A percentile compares a stretch with the other conserved stretches of the same genome.
phyloP scores from a whole-genome alignment of 2,329 filamentous ascomycete genomes.

The Paracamarosporium sp. region DNA sequence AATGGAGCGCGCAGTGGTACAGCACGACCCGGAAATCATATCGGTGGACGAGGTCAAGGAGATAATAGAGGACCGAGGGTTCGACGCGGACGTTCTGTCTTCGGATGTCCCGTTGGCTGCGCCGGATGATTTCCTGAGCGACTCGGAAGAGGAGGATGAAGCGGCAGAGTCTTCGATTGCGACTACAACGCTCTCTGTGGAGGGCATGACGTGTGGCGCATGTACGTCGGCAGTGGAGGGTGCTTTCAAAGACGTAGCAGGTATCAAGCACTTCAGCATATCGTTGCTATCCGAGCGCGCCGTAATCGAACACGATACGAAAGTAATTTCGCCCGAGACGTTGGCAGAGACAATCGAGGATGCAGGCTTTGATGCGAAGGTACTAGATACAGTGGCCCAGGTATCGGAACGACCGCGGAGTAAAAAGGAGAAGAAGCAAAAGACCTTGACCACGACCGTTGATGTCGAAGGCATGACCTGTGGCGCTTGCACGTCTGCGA shows the following conservation, averaged over 20 bases:
- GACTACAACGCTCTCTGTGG: slow-evolving; percentile 77
- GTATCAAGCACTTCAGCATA: slow-evolving; percentile 79
- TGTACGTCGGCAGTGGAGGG: slow-evolving; percentile 87
- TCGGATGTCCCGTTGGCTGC: slow-evolving; percentile 72
- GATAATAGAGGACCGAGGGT: slow-evolving; percentile 89
- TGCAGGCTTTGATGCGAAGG: slow-evolving; percentile 79
- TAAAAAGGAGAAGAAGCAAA: slow-evolving; percentile 50
- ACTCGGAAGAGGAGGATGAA: slow-evolving; percentile 44
- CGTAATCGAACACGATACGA: slow-evolving; percentile 80
- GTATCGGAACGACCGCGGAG: slow-evolving; percentile 38
- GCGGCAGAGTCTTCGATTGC: slow-evolving; percentile 48
- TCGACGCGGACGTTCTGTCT: slow-evolving; percentile 87
- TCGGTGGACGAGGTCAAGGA: slow-evolving; percentile 79
- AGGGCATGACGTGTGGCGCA: slow-evolving; percentile 91
- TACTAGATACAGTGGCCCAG: slow-evolving; percentile 73
- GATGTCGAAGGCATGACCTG: slow-evolving; percentile 97
- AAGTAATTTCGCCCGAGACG: slow-evolving; percentile 58
- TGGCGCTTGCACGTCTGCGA: slow-evolving; percentile 91
- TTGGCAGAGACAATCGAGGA: slow-evolving; percentile 67
- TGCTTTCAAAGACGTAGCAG: slow-evolving; percentile 76
- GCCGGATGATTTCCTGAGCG: slow-evolving; percentile 43
- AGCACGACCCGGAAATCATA: slow-evolving; percentile 80
- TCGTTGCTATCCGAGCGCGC: slow-evolving; percentile 84
- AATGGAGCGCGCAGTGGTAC: slow-evolving; percentile 93
- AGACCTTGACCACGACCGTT: slow-evolving; percentile 76